These are phyloP conservation scores for Thraustochytrium sp. DNA, from an alignment of 352 stramenopile genomes.

Conservation along the genomic window DNA sequence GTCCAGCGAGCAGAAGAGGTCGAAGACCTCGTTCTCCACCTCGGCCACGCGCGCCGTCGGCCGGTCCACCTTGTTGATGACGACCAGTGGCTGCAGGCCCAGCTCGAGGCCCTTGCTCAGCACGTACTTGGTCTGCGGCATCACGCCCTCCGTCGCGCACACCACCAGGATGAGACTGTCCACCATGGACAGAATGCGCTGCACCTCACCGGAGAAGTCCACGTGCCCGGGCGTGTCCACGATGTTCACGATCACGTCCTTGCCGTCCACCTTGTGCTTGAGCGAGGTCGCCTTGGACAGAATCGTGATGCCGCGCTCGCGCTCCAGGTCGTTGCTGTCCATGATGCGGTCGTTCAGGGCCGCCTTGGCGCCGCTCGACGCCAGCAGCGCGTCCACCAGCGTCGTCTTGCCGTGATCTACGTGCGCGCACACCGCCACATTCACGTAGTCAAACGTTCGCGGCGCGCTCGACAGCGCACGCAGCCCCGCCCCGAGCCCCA, in stretches of 20 bases:
- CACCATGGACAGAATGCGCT: conserved; percentile 85
- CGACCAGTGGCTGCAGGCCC: conserved; percentile 86
- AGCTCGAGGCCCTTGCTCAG: conserved; percentile 87
- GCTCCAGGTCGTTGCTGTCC: conserved; percentile 96
- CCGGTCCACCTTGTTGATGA: conserved; percentile 98
- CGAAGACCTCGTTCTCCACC: conserved; percentile 93
- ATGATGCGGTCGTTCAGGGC: conserved; percentile 78
- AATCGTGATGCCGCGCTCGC: conserved; percentile 97
- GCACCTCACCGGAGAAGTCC: conserved; percentile 97
- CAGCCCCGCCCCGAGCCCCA: too few species aligned
- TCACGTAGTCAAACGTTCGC: conserved; percentile 55
- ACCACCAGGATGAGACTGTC: conserved; percentile 95
- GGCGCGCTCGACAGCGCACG: background rate
- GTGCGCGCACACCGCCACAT: conserved; percentile 84
- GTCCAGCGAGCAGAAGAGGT: conserved; percentile 89
- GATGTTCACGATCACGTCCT: conserved; percentile 88
- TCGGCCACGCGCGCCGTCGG: conserved; percentile 80
- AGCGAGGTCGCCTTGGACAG: conserved; percentile 97
- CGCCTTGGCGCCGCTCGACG: background rate
- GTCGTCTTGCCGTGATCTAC: conserved; percentile 99
- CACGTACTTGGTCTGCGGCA: conserved; percentile 98
- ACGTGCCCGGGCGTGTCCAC: conserved; percentile 95
- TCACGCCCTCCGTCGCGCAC: conserved; percentile 90
- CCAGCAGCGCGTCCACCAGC: conserved; percentile 54
- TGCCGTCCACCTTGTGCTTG: too few species aligned